Percentiles rank a stretch among this genome's conserved stretches.
These are phyloP conservation scores for Radiomyces spectabilis DNA, from an alignment of 192 early-diverging fungal genomes.

Conservation along the genomic window DNA sequence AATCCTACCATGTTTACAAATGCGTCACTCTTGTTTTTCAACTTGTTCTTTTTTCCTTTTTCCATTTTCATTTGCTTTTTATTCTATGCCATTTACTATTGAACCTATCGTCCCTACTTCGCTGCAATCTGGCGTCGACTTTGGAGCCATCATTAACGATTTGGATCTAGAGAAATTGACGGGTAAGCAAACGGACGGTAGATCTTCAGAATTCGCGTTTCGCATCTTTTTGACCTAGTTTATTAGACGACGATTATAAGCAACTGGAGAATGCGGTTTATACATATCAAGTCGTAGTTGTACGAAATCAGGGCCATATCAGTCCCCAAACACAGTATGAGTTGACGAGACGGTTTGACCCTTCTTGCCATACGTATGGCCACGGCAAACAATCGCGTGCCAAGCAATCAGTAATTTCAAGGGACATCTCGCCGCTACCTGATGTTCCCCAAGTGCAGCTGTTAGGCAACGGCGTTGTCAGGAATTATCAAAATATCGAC, in stretches of 20 bases:
- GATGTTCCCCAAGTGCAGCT: slow-evolving; percentile 22
- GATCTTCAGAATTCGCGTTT: not conserved
- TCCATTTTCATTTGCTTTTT: not conserved
- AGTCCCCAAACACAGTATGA: slow-evolving; percentile 21
- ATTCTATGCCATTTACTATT: slow-evolving; percentile 15
- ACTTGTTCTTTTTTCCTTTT: not conserved
- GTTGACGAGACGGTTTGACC: slow-evolving; percentile 25
- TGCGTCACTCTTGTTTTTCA: not conserved
- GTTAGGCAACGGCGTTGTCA: slow-evolving; percentile 20
- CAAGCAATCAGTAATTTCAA: slow-evolving; percentile 18
- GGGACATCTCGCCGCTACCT: slow-evolving; percentile 25
- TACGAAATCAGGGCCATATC: slow-evolving; percentile 22
- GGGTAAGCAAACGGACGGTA: slow-evolving; percentile 3
- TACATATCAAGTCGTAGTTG: slow-evolving; percentile 22
- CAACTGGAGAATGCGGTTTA: slow-evolving; percentile 25
- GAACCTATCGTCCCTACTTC: slow-evolving; percentile 11
- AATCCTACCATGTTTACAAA: too few relatives aligned
- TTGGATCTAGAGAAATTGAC: slow-evolving; percentile 24
- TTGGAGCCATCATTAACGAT: slow-evolving; percentile 15
- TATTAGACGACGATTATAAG: slow-evolving; percentile 19
- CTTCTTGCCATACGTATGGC: slow-evolving; percentile 19
- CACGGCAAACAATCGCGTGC: slow-evolving; percentile 21
- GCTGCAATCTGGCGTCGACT: slow-evolving; percentile 27
- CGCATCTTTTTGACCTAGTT: not conserved
- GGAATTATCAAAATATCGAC: slow-evolving; percentile 20